These are phyloP conservation scores for Gossypium raimondii DNA, from an alignment of 345 rosid genomes.

Conservation along the genomic window DNA sequence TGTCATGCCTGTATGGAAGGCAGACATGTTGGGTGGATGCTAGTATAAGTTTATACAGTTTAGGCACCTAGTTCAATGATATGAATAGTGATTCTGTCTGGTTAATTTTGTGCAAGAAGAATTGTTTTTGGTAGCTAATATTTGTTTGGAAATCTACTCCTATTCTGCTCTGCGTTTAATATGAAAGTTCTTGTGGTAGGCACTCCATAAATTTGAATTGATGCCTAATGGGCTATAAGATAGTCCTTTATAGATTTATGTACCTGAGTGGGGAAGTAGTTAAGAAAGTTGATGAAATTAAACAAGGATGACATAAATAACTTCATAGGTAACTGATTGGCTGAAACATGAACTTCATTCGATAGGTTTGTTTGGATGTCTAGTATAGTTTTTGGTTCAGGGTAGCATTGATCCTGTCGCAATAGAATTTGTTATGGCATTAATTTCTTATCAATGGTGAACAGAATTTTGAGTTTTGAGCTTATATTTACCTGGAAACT, in stretches of 20 bases:
- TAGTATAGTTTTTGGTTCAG: not conserved
- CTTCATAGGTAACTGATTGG: not conserved
- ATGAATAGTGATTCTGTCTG: not conserved
- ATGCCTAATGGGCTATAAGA: not conserved
- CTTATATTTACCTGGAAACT: not conserved
- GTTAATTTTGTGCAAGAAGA: not conserved
- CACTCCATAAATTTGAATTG: not conserved
- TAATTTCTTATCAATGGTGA: not conserved
- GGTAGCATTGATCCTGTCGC: not conserved
- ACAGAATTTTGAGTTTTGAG: not conserved
- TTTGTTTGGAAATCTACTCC: not conserved
- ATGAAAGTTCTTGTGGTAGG: not conserved
- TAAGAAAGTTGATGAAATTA: not conserved
- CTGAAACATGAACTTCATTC: not conserved
- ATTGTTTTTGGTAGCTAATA: not conserved
- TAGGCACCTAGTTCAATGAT: not conserved
- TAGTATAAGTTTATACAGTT: not conserved
- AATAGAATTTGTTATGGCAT: not conserved
- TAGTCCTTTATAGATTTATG: not conserved
- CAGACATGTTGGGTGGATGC: conserved; percentile 1
- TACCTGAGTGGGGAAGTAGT: not conserved
- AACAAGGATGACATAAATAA: not conserved
- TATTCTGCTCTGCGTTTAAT: not conserved
- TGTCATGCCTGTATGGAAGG: not conserved
- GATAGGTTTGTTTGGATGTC: not conserved